A percentile compares a stretch with the other conserved stretches of the same genome.
phyloP scores from a whole-genome alignment of 495 filamentous ascomycete species.

The Cenococcum geophilum region DNA sequence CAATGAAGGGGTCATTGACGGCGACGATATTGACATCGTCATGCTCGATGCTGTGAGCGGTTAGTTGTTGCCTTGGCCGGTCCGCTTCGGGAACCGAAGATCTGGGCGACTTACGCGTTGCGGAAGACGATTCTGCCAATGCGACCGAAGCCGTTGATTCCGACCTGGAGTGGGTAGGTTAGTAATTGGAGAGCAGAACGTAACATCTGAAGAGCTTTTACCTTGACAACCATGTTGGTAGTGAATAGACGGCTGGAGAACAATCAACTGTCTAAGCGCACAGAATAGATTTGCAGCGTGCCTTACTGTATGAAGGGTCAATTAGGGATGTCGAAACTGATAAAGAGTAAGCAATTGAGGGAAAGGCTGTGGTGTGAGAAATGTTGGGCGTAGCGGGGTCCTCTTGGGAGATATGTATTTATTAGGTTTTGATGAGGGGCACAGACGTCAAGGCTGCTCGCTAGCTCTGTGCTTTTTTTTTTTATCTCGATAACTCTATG shows the following conservation, averaged over 20 bases:
- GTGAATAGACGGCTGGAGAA: slow-evolving; percentile 1
- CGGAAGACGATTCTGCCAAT: slow-evolving; percentile 95
- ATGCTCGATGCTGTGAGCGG: slow-evolving; percentile 65
- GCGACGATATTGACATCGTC: slow-evolving; percentile 82
- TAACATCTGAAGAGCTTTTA: slow-evolving; percentile 17
- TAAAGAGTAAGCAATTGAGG: neutral
- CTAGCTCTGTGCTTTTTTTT: neutral
- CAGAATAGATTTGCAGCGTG: neutral
- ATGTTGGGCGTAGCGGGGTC: neutral
- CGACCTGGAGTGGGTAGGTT: slow-evolving; percentile 53
- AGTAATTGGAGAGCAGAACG: neutral
- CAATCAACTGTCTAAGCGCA: neutral
- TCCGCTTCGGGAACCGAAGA: slow-evolving; percentile 3
- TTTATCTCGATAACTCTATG: neutral
- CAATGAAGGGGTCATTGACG: slow-evolving; percentile 99
- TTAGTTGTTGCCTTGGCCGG: slow-evolving; percentile 14
- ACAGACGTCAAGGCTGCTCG: neutral
- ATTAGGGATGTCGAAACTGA: neutral
- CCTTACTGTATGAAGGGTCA: neutral
- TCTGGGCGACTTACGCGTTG: slow-evolving; percentile 58
- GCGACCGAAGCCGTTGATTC: slow-evolving; percentile 99
- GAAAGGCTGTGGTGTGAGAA: neutral
- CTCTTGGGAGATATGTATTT: neutral
- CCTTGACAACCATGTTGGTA: slow-evolving; percentile 40
- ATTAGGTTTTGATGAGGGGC: neutral